Conservation (phyloP, 2,329 filamentous ascomycete genomes). For the Torrubiella hemipterigena region DNA sequence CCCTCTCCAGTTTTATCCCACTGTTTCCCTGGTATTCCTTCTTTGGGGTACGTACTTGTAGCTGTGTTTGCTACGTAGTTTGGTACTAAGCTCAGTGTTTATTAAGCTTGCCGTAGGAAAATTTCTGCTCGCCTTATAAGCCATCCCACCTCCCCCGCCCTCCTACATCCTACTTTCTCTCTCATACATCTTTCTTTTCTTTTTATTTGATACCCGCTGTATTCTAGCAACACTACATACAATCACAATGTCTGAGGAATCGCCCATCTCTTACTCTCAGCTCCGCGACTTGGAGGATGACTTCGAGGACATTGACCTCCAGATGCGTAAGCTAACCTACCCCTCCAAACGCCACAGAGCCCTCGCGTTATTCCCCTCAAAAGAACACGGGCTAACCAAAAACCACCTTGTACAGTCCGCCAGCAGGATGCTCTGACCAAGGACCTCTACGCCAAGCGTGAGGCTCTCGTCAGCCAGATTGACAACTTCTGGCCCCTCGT, state of each 20-base stretch:
- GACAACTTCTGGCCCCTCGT: conserved; percentile 92
- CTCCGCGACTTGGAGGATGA: conserved; percentile 71
- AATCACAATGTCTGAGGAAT: conserved; percentile 5
- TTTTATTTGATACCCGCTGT: no score
- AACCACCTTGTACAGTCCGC: conserved; percentile 43
- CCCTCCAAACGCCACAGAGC: not conserved
- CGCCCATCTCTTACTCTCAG: conserved; percentile 59
- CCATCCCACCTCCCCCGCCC: not conserved
- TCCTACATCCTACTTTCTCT: not conserved
- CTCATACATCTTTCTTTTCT: not conserved
- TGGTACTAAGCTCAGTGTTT: no score
- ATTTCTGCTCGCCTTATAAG: no score
- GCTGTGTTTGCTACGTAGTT: no score
- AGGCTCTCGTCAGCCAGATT: conserved; percentile 58
- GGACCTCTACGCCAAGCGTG: conserved; percentile 67
- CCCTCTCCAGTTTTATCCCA: no score
- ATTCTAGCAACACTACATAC: not conserved
- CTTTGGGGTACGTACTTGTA: no score
- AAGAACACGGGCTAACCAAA: not conserved
- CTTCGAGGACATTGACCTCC: conserved; percentile 71
- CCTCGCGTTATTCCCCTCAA: no score
- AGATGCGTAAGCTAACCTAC: conserved; percentile 55
- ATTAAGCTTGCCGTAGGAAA: no score
- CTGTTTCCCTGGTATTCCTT: no score
- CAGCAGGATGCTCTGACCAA: conserved; percentile 56